These are phyloP conservation scores for Gliomastix tumulicola DNA, from an alignment of 2,329 filamentous ascomycete species.

Conservation along the genomic window DNA sequence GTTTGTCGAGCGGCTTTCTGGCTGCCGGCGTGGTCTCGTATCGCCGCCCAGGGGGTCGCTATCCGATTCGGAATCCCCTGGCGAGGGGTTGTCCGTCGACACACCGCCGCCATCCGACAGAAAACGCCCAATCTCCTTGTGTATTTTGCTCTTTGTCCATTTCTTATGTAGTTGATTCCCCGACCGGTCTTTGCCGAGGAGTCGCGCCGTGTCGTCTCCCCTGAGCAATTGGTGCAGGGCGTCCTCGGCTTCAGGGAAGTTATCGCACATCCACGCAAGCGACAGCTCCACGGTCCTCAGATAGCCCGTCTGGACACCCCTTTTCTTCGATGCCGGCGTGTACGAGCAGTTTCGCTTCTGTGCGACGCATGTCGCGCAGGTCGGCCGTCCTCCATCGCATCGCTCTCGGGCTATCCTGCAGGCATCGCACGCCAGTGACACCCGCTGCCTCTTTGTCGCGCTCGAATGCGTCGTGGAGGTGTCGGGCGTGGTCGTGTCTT, in stretches of 20 bases:
- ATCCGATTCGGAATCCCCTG: neutral
- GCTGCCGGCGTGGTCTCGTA: neutral
- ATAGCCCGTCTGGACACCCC: conserved; percentile 75
- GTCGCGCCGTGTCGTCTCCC: conserved; percentile 14
- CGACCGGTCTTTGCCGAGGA: conserved; percentile 44
- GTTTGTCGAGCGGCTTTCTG: conserved; percentile 5
- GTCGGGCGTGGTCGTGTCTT: too few species aligned
- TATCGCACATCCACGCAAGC: conserved; percentile 59
- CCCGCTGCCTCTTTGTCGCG: conserved; percentile 52
- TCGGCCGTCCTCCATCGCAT: conserved; percentile 62
- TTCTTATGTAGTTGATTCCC: conserved; percentile 51
- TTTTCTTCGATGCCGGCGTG: conserved; percentile 65
- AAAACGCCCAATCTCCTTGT: conserved; percentile 55
- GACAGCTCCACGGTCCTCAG: conserved; percentile 66
- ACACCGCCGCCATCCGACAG: conserved; percentile 34
- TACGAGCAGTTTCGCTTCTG: conserved; percentile 64
- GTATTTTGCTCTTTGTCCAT: conserved; percentile 57
- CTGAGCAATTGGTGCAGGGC: conserved; percentile 45
- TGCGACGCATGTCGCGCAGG: conserved; percentile 59
- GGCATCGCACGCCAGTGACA: conserved; percentile 63
- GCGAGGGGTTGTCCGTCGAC: too few species aligned
- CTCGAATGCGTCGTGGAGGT: too few species aligned
- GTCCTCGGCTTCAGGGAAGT: conserved; percentile 51
- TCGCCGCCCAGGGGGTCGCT: neutral
- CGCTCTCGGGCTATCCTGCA: conserved; percentile 63